Conservation (phyloP, 495 filamentous ascomycete species). For the Penicillium riverlandense region DNA sequence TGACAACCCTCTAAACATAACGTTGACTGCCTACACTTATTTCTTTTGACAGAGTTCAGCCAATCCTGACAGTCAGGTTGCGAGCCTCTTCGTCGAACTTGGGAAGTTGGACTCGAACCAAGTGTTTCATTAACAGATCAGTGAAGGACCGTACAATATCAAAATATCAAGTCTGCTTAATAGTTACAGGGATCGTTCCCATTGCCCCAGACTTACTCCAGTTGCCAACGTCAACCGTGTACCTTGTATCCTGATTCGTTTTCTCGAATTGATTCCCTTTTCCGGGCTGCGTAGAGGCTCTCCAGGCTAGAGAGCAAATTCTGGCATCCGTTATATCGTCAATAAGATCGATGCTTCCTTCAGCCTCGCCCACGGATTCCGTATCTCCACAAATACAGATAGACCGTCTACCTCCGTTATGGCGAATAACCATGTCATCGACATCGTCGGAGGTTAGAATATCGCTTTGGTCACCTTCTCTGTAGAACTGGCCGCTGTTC, state of each 20-base stretch:
- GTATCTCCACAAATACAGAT: background rate
- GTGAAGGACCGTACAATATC: background rate
- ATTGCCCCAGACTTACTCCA: constrained; percentile 1
- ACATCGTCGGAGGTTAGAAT: constrained; percentile 2
- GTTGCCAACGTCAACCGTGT: constrained; percentile 1
- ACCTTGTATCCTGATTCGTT: background rate
- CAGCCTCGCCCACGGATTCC: background rate
- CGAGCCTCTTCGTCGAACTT: no score
- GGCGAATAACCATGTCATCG: constrained; percentile 5
- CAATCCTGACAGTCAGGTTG: no score
- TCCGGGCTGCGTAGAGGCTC: constrained; percentile 1
- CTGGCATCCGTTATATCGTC: background rate
- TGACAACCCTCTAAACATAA: no score
- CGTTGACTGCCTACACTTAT: no score
- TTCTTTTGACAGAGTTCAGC: no score
- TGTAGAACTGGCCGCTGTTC: constrained; percentile 3
- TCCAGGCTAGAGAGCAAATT: constrained; percentile 4
- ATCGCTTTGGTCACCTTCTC: constrained; percentile 1
- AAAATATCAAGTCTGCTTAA: constrained; percentile 12
- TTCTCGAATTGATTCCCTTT: constrained; percentile 1
- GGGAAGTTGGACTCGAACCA: no score
- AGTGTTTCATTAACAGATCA: no score
- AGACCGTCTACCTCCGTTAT: constrained; percentile 3
- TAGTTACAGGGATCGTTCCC: constrained; percentile 1
- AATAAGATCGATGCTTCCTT: constrained; percentile 1